Percentiles rank a stretch among this genome's conserved stretches.
Evolutionary conservation across 139 green algal species (phyloP).

Genomic region (Eudorina sp.): DNA sequence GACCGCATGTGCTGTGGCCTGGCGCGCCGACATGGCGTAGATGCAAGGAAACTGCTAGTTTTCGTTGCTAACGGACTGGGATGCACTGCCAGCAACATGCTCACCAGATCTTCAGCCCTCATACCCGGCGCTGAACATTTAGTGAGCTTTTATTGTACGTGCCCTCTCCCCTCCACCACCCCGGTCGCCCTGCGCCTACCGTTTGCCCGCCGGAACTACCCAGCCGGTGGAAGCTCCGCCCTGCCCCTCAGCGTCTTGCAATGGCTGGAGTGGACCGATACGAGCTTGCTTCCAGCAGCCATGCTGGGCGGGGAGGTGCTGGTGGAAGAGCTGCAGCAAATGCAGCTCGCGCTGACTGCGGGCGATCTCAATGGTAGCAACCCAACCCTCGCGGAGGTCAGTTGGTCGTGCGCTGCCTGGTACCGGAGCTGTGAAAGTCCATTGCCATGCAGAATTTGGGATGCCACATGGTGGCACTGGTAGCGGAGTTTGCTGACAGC

Average conservation of each 20-base stretch:
- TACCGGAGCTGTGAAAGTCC: no score
- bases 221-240: neutral
- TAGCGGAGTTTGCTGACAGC: no score
- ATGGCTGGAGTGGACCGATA: constrained; percentile 81
- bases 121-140: no score
- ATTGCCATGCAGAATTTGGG: no score
- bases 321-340: constrained; percentile 39
- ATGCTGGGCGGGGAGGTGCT: constrained; percentile 38
- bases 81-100: no score
- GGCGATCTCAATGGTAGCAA: constrained; percentile 46
- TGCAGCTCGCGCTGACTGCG: constrained; percentile 51
- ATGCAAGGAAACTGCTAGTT: neutral
- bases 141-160: no score
- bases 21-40: neutral
- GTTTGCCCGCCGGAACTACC: neutral
- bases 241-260: constrained; percentile 41
- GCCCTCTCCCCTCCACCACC: no score
- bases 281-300: constrained; percentile 61
- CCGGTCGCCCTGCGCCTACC: no score
- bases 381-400: constrained; percentile 73
- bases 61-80: no score
- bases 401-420: neutral
- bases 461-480: no score
- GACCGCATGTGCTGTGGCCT: neutral
- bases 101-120: no score